phyloP scores from a whole-genome alignment of 129 eudicot genomes.

The Pulicaria dysenterica region DNA sequence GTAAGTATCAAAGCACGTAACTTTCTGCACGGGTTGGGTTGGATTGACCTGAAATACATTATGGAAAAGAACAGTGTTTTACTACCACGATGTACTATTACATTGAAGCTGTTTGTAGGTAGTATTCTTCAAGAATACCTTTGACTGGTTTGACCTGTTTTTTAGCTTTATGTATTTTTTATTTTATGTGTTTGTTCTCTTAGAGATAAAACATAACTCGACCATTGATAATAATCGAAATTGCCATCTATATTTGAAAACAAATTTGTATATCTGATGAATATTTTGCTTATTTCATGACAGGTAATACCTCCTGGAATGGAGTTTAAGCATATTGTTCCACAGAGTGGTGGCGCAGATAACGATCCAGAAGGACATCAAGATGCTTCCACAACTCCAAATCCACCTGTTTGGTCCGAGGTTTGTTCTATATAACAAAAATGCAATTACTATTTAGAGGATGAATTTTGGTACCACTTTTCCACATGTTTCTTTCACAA shows the following conservation, averaged over 20 bases:
- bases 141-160: too few species aligned
- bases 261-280: neutral
- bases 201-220: neutral
- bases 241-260: neutral
- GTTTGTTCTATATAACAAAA: slow-evolving; percentile 30
- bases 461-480: too few species aligned
- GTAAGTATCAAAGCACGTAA: slow-evolving; percentile 41
- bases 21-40: neutral
- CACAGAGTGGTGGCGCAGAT: slow-evolving; percentile 60
- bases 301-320: slow-evolving; percentile 94
- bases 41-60: neutral
- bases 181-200: too few species aligned
- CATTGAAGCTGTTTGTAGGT: too few species aligned
- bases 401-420: slow-evolving; percentile 91
- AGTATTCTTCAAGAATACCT: too few species aligned
- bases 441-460: too few species aligned
- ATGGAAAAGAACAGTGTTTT: neutral
- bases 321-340: slow-evolving; percentile 76
- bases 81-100: too few species aligned
- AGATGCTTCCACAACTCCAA: slow-evolving; percentile 45
- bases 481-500: too few species aligned
- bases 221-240: neutral
- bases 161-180: too few species aligned
- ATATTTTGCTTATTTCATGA: neutral
- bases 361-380: slow-evolving; percentile 55